phyloP scores from a whole-genome alignment of 192 early-diverging fungal genomes.

The Rhizophagus prolifer region DNA sequence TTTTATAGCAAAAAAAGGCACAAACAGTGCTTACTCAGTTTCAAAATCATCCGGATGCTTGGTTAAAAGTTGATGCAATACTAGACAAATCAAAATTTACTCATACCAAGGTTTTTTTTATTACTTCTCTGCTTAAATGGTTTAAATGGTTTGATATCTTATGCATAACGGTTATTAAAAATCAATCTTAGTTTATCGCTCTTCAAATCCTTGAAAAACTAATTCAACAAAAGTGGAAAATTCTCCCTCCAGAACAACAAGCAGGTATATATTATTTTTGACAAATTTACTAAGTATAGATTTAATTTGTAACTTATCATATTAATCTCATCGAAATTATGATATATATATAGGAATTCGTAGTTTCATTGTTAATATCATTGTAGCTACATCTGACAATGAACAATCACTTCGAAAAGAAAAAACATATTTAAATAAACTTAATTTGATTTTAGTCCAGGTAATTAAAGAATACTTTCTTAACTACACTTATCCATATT shows the following conservation, averaged over 20 bases:
- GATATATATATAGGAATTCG: slow-evolving; percentile 72
- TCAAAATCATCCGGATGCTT: slow-evolving; percentile 92
- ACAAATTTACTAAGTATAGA: neutral
- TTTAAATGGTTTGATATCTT: neutral
- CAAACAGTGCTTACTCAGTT: slow-evolving; percentile 89
- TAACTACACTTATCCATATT: neutral
- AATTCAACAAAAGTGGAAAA: slow-evolving; percentile 98
- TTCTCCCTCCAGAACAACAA: slow-evolving; percentile 36
- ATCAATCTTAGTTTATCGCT: slow-evolving; percentile 75
- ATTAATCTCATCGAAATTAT: slow-evolving; percentile 17
- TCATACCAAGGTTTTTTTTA: slow-evolving; percentile 79
- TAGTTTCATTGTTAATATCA: slow-evolving; percentile 90
- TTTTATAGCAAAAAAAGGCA: slow-evolving; percentile 77
- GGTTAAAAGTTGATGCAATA: slow-evolving; percentile 93
- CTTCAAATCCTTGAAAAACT: slow-evolving; percentile 91
- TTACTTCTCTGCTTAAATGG: neutral
- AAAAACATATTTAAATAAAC: slow-evolving; percentile 81
- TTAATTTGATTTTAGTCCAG: slow-evolving; percentile 98
- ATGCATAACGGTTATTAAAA: neutral
- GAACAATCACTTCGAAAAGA: slow-evolving; percentile 76
- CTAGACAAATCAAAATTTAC: slow-evolving; percentile 75
- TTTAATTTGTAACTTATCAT: neutral
- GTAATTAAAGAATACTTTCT: slow-evolving; percentile 41
- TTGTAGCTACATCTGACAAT: slow-evolving; percentile 88
- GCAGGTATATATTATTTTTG: slow-evolving; percentile 24